Percentiles rank a stretch among this genome's conserved stretches.
Evolutionary conservation across 768 basidiomycete species (phyloP).

Genomic region (Boletus rufocinnamomeus): DNA sequence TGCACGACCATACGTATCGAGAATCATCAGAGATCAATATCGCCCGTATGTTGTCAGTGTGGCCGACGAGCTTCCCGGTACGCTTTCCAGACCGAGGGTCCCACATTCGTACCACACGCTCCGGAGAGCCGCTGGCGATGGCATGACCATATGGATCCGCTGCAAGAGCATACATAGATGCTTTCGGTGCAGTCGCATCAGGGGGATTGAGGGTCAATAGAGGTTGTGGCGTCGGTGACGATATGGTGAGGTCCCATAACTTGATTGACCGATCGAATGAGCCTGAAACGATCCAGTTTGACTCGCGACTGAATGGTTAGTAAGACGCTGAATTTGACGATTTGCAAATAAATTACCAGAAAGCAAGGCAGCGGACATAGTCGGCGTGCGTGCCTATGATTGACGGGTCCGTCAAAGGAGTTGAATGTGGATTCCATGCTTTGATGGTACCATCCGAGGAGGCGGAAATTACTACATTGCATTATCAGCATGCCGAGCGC

Average conservation of each 20-base stretch:
- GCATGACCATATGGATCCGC: slow-evolving; percentile 77
- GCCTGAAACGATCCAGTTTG: slow-evolving; percentile 89
- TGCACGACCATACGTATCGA: slow-evolving; percentile 66
- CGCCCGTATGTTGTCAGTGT: slow-evolving; percentile 95
- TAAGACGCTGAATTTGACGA: slow-evolving; percentile 13
- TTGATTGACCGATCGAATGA: slow-evolving; percentile 95
- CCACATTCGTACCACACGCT: slow-evolving; percentile 89
- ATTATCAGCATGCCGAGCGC: slow-evolving; percentile 10
- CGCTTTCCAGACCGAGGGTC: slow-evolving; percentile 86
- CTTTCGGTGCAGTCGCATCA: slow-evolving; percentile 65
- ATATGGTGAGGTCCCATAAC: slow-evolving; percentile 81
- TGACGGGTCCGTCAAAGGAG: slow-evolving; percentile 57
- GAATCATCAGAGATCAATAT: slow-evolving; percentile 90
- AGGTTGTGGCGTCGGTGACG: slow-evolving; percentile 45
- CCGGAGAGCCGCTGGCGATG: slow-evolving; percentile 89
- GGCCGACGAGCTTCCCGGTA: slow-evolving; percentile 86
- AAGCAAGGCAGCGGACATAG: slow-evolving; percentile 79
- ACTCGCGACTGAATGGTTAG: slow-evolving; percentile 55
- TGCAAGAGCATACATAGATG: slow-evolving; percentile 76
- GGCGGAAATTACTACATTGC: slow-evolving; percentile 72
- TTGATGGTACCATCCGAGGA: slow-evolving; percentile 96
- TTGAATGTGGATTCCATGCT: slow-evolving; percentile 86
- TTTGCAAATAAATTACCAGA: slow-evolving; percentile 49
- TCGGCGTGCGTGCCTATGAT: slow-evolving; percentile 77
- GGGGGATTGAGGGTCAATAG: slow-evolving; percentile 68